Conservation (phyloP, 2,329 filamentous ascomycete genomes). For the Alternaria panax region DNA sequence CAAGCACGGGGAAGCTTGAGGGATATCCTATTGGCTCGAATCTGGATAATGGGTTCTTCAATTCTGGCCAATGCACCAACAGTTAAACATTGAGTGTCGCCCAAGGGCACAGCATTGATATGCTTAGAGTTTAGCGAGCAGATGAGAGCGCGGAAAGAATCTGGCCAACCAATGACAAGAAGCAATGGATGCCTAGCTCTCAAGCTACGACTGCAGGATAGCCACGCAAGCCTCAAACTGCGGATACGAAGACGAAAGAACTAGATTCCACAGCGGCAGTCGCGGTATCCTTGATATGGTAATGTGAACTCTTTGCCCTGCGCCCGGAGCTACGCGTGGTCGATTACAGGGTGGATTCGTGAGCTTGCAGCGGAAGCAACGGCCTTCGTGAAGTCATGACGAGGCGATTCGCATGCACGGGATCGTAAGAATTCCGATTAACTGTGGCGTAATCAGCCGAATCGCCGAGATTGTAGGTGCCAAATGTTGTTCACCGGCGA, state of each 20-base stretch:
- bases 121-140: not conserved
- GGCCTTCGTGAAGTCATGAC: constrained; percentile 5
- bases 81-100: not conserved
- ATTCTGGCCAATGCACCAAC: not conserved
- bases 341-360: constrained; percentile 4
- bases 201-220: constrained; percentile 3
- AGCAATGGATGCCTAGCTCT: constrained; percentile 16
- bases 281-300: constrained; percentile 3
- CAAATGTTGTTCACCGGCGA: constrained; percentile 18
- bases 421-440: constrained; percentile 1
- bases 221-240: constrained; percentile 6
- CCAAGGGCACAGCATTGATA: not conserved
- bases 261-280: constrained; percentile 1
- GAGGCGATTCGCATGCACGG: constrained; percentile 6
- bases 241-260: constrained; percentile 6
- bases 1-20: not conserved
- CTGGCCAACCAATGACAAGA: constrained; percentile 11
- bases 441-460: constrained; percentile 9
- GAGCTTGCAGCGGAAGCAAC: constrained; percentile 15
- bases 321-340: constrained; percentile 9
- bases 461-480: constrained; percentile 20
- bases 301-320: constrained; percentile 10
- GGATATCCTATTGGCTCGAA: not conserved
- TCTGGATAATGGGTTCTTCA: not conserved
- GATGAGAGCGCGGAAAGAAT: not conserved